phyloP scores from a whole-genome alignment of 805 yeast species.

The Lipomyces spencermartinsiae region DNA sequence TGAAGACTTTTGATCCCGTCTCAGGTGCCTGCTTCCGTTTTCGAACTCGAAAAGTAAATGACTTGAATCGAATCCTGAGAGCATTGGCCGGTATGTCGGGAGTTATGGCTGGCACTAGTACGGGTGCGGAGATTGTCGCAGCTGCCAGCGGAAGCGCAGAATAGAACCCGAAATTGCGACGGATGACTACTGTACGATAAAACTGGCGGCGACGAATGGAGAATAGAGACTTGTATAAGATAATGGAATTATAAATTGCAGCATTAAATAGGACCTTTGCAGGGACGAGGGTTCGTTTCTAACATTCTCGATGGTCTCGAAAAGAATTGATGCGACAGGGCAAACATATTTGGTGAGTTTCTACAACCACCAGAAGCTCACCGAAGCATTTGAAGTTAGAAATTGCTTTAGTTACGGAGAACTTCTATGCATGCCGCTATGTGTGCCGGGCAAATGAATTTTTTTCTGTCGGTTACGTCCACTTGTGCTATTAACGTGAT shows the following conservation, averaged over 20 bases:
- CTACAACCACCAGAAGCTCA: too few species aligned
- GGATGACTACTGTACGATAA: not conserved
- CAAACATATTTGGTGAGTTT: too few species aligned
- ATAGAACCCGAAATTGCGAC: not conserved
- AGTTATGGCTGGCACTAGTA: slow-evolving; percentile 45
- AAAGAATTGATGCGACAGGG: too few species aligned
- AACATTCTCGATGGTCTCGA: too few species aligned
- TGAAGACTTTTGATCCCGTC: slow-evolving; percentile 70
- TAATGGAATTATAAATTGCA: not conserved
- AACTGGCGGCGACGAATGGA: not conserved
- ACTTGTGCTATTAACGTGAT: too few species aligned
- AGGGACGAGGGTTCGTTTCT: too few species aligned
- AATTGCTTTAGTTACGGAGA: too few species aligned
- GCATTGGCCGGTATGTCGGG: slow-evolving; percentile 59
- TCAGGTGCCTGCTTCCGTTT: slow-evolving; percentile 66
- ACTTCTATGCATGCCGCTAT: too few species aligned
- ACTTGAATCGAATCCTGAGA: slow-evolving; percentile 72
- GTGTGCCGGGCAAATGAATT: too few species aligned
- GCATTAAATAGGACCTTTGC: not conserved
- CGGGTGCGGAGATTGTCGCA: slow-evolving; percentile 22
- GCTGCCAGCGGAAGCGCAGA: slow-evolving; percentile 1
- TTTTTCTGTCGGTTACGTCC: too few species aligned
- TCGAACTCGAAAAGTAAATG: slow-evolving; percentile 68
- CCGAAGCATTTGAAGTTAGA: too few species aligned
- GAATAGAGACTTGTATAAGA: not conserved